A percentile compares a stretch with the other conserved stretches of the same genome.
phyloP scores from a whole-genome alignment of 164 flowering plant genomes.

The Chimonanthus praecox region DNA sequence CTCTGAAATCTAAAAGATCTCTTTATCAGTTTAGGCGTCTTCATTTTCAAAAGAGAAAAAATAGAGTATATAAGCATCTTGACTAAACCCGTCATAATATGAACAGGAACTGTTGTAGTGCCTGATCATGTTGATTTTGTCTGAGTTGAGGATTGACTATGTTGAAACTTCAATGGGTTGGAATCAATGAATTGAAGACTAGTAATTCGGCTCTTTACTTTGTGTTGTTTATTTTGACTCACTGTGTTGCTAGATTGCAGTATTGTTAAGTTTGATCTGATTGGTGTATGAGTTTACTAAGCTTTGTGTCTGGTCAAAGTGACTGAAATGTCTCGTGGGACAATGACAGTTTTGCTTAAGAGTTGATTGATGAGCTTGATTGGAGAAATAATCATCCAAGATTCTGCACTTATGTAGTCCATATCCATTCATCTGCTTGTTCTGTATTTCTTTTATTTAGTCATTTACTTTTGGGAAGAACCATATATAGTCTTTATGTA shows the following conservation, averaged over 20 bases:
- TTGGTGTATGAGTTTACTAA: background rate
- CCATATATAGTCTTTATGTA: background rate
- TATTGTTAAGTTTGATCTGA: background rate
- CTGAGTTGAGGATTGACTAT: background rate
- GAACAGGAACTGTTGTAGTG: background rate
- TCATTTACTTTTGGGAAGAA: too few species aligned
- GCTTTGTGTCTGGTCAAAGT: background rate
- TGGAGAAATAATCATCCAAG: background rate
- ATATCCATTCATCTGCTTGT: background rate
- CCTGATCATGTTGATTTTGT: background rate
- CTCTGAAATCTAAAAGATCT: background rate
- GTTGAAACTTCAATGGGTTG: background rate
- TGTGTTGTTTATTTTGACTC: background rate
- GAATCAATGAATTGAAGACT: background rate
- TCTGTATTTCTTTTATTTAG: too few species aligned
- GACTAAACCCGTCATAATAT: background rate
- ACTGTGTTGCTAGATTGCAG: background rate
- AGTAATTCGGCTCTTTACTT: background rate
- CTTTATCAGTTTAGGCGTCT: background rate
- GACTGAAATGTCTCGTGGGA: too few species aligned
- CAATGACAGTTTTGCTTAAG: background rate
- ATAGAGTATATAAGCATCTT: background rate
- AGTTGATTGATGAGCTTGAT: background rate
- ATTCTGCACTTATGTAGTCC: background rate
- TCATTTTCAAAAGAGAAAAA: too few species aligned